phyloP scores from a whole-genome alignment of 139 green algal genomes.

The Chlamydomonas incerta region DNA sequence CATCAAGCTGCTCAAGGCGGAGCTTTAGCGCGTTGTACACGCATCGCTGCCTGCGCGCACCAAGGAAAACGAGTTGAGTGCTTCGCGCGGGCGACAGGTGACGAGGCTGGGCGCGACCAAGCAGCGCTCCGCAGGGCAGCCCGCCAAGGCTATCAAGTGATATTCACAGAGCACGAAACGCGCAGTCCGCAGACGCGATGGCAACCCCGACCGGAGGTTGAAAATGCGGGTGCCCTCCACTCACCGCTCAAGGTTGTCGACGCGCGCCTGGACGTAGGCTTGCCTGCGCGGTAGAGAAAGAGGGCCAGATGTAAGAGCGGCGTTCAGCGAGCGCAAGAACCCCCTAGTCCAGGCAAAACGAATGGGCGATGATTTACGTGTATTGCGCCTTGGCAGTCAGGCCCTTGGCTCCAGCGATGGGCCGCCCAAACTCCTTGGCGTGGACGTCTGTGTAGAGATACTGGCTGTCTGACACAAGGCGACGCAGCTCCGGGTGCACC shows the following conservation, averaged over 20 bases:
- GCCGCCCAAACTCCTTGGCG: background rate
- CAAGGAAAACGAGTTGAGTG: background rate
- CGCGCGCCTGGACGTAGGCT: background rate
- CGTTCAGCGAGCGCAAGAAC: background rate
- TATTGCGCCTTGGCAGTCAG: background rate
- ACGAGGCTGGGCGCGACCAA: background rate
- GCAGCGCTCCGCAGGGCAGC: too few relatives aligned
- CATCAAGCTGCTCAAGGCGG: constrained; percentile 15
- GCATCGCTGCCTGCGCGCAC: background rate
- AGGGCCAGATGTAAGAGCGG: background rate
- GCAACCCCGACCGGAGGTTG: too few relatives aligned
- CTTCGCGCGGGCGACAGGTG: background rate
- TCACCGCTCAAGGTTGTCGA: constrained; percentile 18
- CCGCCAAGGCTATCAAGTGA: too few relatives aligned
- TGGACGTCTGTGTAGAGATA: background rate
- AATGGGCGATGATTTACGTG: background rate
- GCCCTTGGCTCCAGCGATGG: background rate
- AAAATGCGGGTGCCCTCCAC: too few relatives aligned
- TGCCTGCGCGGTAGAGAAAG: background rate
- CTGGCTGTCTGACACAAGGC: background rate
- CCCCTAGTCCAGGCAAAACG: background rate
- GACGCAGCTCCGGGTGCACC: background rate
- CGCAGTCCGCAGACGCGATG: too few relatives aligned
- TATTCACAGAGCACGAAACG: too few relatives aligned
- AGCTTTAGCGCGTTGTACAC: background rate